Evolutionary conservation across 176 grass and related monocot species (phyloP), one percentile per base, ranked within the genome.

Genomic region (Urochloa ruziziensis): DNA sequence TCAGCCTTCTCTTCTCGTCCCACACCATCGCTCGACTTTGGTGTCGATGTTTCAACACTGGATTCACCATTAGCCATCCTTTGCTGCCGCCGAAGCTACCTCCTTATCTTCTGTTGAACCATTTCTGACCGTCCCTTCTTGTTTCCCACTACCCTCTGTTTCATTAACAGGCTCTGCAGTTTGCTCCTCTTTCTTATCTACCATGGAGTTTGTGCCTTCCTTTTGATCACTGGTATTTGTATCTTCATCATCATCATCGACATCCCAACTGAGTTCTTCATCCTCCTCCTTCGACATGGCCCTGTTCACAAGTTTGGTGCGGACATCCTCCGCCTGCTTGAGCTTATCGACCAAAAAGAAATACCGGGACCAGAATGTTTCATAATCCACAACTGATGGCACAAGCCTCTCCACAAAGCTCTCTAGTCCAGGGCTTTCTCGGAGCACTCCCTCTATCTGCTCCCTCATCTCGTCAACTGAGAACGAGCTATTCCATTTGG

Each of bases 381-480:
- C 91, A 42, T 95, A 89, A 76, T 91, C 91, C 73, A 98, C 93
- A 77, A 89, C 83, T 14, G 44, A 82, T 0, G 93, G 96, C 79
- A 98, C 96, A 39, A 98, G 86, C 86, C 94, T 98, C 82, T 95
- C 96, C 28, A 98, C 81, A 82, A 98, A 95, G 47, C 89, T 90
- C 85, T 95, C 96, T 54, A 98, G 32, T 48, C 91, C 79, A 27
- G 84, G 83, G 81, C 92, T 98, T 85, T 98, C 96, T 18, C 11
- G 73, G 82, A 92, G 86, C 89, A 95, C 68, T 7, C 15, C 71
- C 57, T 95, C 91, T 39, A 98, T 95, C 77, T 93, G 91, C 7
- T 95, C 67, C 67, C 74, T 90, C 44, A 64, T 85, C 35, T 88
- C 83, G 0, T 82, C 89, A 32, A 93, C 53, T 13, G 85, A 84